Evolutionary conservation across 108 stramenopile genomes (phyloP).

Genomic region (Mediolabrus comicus): DNA sequence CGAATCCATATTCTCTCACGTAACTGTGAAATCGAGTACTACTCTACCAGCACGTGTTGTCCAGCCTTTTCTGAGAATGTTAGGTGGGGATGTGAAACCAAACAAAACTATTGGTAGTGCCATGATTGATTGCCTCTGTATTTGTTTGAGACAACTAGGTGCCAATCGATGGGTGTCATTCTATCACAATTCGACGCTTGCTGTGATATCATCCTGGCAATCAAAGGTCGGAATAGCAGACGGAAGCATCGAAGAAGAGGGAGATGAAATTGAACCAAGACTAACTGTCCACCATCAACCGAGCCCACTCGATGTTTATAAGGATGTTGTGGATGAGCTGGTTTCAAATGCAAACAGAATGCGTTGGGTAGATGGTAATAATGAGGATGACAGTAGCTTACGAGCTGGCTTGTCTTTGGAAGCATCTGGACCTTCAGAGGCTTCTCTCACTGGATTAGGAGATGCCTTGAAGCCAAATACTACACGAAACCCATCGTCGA

Average conservation of each 20-base stretch:
- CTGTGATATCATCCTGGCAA: conserved; percentile 61
- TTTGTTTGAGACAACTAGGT: conserved; percentile 74
- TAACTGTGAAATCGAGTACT: conserved; percentile 38
- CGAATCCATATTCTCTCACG: conserved; percentile 21
- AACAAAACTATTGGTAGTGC: conserved; percentile 61
- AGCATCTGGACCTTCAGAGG: conserved; percentile 34
- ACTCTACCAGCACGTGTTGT: conserved; percentile 70
- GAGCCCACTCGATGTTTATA: conserved; percentile 40
- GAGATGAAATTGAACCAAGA: conserved; percentile 9
- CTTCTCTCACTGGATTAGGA: conserved; percentile 32
- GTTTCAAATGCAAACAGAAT: neutral
- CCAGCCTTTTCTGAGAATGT: conserved; percentile 77
- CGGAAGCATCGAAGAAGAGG: neutral
- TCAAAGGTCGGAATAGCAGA: conserved; percentile 18
- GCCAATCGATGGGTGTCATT: conserved; percentile 63
- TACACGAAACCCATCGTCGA: conserved; percentile 36
- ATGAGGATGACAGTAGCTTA: conserved; percentile 25
- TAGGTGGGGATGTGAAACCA: conserved; percentile 49
- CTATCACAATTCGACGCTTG: conserved; percentile 62
- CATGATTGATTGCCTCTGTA: conserved; percentile 71
- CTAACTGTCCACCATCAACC: neutral
- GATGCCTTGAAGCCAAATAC: conserved; percentile 14
- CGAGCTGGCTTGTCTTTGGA: conserved; percentile 27
- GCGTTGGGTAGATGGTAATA: conserved; percentile 11
- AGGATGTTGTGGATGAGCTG: conserved; percentile 49